Evolutionary conservation across 2,329 filamentous ascomycete species (phyloP).

Genomic region (Thielaviopsis populi): DNA sequence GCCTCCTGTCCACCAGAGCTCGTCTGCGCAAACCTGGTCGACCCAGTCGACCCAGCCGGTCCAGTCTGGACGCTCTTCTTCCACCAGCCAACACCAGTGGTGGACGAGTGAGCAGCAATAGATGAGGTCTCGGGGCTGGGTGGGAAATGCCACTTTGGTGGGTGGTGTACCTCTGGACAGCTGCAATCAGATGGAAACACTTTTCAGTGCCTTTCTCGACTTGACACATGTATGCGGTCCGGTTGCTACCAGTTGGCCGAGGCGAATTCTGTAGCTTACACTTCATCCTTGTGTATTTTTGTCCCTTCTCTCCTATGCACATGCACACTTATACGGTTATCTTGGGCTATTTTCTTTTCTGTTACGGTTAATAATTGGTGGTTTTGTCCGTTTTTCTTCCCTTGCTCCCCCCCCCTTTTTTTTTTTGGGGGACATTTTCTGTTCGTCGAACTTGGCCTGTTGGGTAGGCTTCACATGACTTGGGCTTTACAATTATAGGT

Average conservation of each 20-base stretch:
- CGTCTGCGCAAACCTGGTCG: conserved; percentile 36
- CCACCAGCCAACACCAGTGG: conserved; percentile 31
- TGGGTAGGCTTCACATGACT: no score
- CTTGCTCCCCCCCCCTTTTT: neutral
- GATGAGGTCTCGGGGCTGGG: neutral
- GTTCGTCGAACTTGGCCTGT: no score
- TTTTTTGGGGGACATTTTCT: neutral
- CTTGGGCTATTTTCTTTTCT: conserved; percentile 5
- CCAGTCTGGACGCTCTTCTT: neutral
- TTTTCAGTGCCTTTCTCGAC: neutral
- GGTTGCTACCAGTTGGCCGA: no score
- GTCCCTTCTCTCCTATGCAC: neutral
- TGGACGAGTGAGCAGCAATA: conserved; percentile 33
- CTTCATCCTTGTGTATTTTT: neutral
- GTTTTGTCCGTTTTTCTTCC: conserved; percentile 1
- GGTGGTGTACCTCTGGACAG: neutral
- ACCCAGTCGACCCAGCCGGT: conserved; percentile 46
- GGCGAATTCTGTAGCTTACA: no score
- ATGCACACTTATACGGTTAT: neutral
- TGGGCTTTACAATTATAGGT: neutral
- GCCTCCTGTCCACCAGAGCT: conserved; percentile 42
- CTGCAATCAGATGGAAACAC: neutral
- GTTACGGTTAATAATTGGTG: neutral
- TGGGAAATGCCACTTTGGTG: no score
- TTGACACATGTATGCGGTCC: neutral